Evolutionary conservation across 2,329 filamentous ascomycete genomes (phyloP), one percentile per base, ranked within the genome.

Genomic region (Emmonsia crescens): DNA sequence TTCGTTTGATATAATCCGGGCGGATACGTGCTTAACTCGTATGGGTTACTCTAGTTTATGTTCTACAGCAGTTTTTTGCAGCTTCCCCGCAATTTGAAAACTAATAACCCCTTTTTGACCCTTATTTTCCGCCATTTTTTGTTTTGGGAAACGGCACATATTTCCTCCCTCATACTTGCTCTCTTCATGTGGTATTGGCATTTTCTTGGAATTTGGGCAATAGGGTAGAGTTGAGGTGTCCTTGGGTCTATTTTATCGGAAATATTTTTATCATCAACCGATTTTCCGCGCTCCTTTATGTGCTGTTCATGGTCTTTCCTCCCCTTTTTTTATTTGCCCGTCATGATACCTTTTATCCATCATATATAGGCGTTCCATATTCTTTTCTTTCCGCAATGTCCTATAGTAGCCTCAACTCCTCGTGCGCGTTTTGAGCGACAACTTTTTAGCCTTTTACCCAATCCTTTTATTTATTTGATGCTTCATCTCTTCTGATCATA

Each of bases 171-270:
- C 40, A 27, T 57, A 44, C 21, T 38, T 42, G 24, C 21, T 38
- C 21, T 27, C 16, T n/a, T 57, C 21, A 21, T 33, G 19, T n/a
- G n/a, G n/a, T 55, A 46, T 57, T 29, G 19, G 52, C 31, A 56
- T 56, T 57, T 44, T 44, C 21, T 57, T 44, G 55, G 55, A 21
- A 44, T 57, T 10, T 44, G 55, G 55, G 55, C 14, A 57, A 46
- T 24, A 29, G 40, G 56, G 29, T 44, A 57, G 38, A 57, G 56
- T 57, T 57, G 56, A 14, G 56, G 56, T 57, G 56, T 57, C 56
- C 5, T 56, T 57, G 29, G 56, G 56, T 46, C 40, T n/a, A 57
- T 46, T 44, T 56, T 31, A 40, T 56, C 52, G 52, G 24, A 33
- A n/a, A 33, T 46, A 3, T 31, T 46, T 46, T 46, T 46, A 19